phyloP scores from a whole-genome alignment of 371 early-diverging fungal species.

The Smittium culicis region DNA sequence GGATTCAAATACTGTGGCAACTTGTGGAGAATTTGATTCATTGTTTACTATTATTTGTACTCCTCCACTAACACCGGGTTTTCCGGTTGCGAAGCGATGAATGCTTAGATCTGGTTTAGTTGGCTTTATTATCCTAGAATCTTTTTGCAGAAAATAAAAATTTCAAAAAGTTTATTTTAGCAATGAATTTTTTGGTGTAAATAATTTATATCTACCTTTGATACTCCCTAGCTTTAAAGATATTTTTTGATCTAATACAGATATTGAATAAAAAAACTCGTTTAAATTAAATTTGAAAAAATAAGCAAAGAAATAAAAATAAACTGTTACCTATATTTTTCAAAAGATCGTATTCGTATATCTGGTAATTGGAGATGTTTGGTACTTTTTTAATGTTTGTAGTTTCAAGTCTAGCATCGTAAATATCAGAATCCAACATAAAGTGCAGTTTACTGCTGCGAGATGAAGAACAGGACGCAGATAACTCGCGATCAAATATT shows the following conservation, averaged over 20 bases:
- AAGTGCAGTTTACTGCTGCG: not conserved
- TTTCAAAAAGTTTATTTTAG: too few relatives aligned
- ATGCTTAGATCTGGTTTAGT: conserved; percentile 47
- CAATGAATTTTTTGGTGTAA: too few relatives aligned
- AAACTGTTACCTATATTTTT: not conserved
- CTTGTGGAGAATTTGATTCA: conserved; percentile 31
- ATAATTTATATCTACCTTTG: too few relatives aligned
- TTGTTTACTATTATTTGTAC: conserved; percentile 57
- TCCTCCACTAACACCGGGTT: conserved; percentile 76
- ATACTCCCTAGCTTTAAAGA: not conserved
- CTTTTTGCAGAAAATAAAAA: too few relatives aligned
- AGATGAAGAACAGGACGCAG: not conserved
- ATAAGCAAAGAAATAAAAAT: not conserved
- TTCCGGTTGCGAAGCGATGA: conserved; percentile 61
- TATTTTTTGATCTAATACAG: not conserved
- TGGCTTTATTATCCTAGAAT: too few relatives aligned
- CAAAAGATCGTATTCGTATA: not conserved
- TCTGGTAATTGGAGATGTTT: not conserved
- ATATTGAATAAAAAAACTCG: not conserved
- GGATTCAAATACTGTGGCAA: conserved; percentile 53
- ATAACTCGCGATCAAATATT: not conserved
- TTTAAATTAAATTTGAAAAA: not conserved
- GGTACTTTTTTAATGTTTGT: not conserved
- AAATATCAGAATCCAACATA: not conserved
- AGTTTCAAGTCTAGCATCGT: not conserved